These are phyloP conservation scores for Taphrina confusa DNA, from an alignment of 1,139 yeast genomes.

Conservation along the genomic window DNA sequence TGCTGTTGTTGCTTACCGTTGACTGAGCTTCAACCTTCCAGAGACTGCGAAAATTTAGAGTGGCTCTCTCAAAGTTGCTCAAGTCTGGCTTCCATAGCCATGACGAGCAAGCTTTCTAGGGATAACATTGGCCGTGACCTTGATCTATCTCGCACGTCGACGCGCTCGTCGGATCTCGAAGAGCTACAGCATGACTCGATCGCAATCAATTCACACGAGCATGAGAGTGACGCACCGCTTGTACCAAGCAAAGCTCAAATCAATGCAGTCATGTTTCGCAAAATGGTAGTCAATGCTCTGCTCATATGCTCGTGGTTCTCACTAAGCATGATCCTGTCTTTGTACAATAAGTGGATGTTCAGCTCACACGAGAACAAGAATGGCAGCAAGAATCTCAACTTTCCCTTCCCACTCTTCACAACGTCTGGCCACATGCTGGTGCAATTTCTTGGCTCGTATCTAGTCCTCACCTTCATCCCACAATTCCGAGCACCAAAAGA, in stretches of 20 bases:
- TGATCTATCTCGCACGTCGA: neutral
- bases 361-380: constrained; percentile 48
- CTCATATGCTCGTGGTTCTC: constrained; percentile 37
- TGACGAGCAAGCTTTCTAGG: too few relatives aligned
- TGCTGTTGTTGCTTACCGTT: too few relatives aligned
- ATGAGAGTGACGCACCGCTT: too few relatives aligned
- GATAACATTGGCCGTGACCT: too few relatives aligned
- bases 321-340: constrained; percentile 40
- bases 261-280: constrained; percentile 9
- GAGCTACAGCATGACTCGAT: neutral
- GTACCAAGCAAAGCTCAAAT: constrained; percentile 28
- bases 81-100: too few relatives aligned
- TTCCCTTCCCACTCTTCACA: constrained; percentile 77
- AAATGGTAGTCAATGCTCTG: constrained; percentile 9
- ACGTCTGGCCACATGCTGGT: constrained; percentile 79
- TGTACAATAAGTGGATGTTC: constrained; percentile 71
- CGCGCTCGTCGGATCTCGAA: neutral
- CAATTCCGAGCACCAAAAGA: constrained; percentile 52
- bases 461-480: constrained; percentile 54
- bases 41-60: too few relatives aligned
- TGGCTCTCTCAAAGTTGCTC: too few relatives aligned
- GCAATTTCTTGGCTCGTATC: constrained; percentile 55
- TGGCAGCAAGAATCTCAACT: constrained; percentile 81
- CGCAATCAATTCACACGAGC: too few relatives aligned
- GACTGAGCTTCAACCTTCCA: too few relatives aligned